Base-by-base conservation (phyloP, 129 eudicot genomes). In the Flaveria linearis region DNA sequence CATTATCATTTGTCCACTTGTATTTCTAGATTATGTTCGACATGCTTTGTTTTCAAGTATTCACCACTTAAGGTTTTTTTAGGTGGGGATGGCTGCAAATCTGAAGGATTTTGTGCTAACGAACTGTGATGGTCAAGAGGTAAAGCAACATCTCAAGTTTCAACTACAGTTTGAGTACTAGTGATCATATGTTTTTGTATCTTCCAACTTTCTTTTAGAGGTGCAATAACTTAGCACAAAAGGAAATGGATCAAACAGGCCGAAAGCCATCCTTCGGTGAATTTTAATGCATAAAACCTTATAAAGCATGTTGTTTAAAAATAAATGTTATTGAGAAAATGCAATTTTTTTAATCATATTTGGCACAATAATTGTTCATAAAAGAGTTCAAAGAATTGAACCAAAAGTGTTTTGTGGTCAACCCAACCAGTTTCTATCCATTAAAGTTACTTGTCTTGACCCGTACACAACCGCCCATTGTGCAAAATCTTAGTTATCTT, bases 21-120 rank as follows among this genome's bases (percentile, higher is more conserved):
- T n/a, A 30, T 51, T 36, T 55, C 69, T 42, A 39, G 7, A 55
- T 69, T 69, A 73, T 36, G 55, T 15, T 71, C 36, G 16, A 10
- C 71, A 30, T 52, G 56, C 36, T 22, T 52, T 10, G 18, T 56
- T 25, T 55, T 52, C 16, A 2, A 70, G 52, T 58, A 9, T 70
- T 70, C 17, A 69, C 52, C 2, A 4, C 18, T 77, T 12, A 36
- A 75, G 55, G 28, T 77, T 68, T 73, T n/a, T 78, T 72, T 78
- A 91, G 98, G 84, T 89, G 30, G 98, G 90, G 16, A 88, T 94
- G 96, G 97, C 97, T 81, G 97, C 90, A 69, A 94, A 94, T 84
- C 88, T 94, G 39, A 91, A 86, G 89, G 89, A 94, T 55, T 88
- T 76, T 71, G 83, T 84, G 82, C 87, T 91, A 64, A 94, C 93